These are phyloP conservation scores for Epichloe brachyelytri DNA, from an alignment of 2,329 filamentous ascomycete genomes.

Conservation along the genomic window DNA sequence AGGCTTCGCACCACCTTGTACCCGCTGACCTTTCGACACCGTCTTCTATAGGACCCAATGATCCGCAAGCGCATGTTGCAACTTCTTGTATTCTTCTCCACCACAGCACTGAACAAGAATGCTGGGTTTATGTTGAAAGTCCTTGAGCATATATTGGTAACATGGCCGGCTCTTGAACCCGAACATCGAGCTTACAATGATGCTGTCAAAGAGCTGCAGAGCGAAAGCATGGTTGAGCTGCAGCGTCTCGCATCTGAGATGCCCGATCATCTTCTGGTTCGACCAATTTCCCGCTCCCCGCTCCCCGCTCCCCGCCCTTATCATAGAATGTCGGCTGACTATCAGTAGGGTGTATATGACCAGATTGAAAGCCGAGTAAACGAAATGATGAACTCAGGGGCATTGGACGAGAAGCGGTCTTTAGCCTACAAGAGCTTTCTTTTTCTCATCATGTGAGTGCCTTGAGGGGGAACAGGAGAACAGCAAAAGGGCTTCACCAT, in stretches of 20 bases:
- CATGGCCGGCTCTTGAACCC: constrained; percentile 60
- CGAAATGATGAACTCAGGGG: constrained; percentile 60
- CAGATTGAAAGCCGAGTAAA: constrained; percentile 73
- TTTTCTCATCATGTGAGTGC: constrained; percentile 71
- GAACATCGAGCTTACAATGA: constrained; percentile 68
- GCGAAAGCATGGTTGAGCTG: constrained; percentile 72
- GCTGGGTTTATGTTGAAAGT: constrained; percentile 76
- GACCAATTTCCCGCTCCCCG: constrained; percentile 8
- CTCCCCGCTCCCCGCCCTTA: too few species aligned
- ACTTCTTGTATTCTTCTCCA: constrained; percentile 73
- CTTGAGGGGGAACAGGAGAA: not conserved
- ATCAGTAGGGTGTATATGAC: constrained; percentile 60
- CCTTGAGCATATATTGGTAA: constrained; percentile 80
- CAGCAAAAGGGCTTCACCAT: not conserved
- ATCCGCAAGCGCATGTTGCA: constrained; percentile 73
- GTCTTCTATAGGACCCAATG: constrained; percentile 50
- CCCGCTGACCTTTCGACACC: not conserved
- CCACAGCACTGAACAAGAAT: constrained; percentile 64
- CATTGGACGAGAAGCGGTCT: constrained; percentile 68
- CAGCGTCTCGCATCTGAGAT: constrained; percentile 83
- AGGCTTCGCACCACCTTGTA: not conserved
- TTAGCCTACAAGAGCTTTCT: constrained; percentile 82
- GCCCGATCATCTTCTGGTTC: constrained; percentile 72
- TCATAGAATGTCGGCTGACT: not conserved
- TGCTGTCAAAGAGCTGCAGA: constrained; percentile 78